A percentile compares a stretch with the other conserved stretches of the same genome.
phyloP scores from a whole-genome alignment of 805 yeast species.

The Wickerhamomyces rabaulensis region DNA sequence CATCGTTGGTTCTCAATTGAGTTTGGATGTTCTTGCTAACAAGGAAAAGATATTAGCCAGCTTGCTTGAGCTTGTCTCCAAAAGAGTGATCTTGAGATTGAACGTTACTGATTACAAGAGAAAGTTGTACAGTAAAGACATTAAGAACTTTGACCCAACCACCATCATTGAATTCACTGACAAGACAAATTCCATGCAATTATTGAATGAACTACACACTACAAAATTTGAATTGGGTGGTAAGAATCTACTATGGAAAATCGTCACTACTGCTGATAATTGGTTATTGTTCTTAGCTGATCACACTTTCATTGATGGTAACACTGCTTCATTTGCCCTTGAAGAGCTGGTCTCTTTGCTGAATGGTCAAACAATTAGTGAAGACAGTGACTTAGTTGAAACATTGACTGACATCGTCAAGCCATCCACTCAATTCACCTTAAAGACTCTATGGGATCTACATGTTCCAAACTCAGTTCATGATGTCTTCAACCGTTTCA shows the following conservation, averaged over 20 bases:
- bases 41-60: not conserved
- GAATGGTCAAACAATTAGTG: slow-evolving; percentile 5
- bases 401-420: not conserved
- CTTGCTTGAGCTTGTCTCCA: not conserved
- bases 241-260: not conserved
- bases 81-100: not conserved
- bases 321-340: slow-evolving; percentile 1
- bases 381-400: not conserved
- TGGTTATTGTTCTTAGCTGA: slow-evolving; percentile 7
- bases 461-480: not conserved
- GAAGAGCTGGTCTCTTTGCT: slow-evolving; percentile 5
- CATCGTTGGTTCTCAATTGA: not conserved
- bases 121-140: not conserved
- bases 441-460: not conserved
- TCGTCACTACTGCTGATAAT: not conserved
- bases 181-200: not conserved
- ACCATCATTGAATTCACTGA: not conserved
- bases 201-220: not conserved
- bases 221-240: not conserved
- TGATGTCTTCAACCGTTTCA: not conserved
- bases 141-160: not conserved
- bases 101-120: not conserved
- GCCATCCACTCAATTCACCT: not conserved
- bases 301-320: slow-evolving; percentile 7
- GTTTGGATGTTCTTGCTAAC: not conserved